Evolutionary conservation across 352 stramenopile genomes (phyloP).

Genomic region (Phytopythium vexans): DNA sequence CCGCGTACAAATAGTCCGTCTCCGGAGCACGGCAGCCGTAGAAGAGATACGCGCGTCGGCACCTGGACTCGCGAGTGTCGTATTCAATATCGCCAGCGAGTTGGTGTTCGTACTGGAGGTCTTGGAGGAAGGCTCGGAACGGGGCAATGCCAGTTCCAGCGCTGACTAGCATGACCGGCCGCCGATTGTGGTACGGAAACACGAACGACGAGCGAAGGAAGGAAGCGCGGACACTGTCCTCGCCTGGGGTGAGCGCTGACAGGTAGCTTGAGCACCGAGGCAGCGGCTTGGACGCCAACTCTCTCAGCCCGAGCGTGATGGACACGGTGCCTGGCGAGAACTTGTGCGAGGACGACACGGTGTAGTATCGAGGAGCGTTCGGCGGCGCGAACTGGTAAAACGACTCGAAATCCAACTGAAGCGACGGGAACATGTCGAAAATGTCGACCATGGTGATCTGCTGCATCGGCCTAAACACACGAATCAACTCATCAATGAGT

Average conservation of each 20-base stretch:
- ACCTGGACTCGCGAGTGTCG: conserved; percentile 4
- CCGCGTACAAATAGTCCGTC: conserved; percentile 68
- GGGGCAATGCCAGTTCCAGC: conserved; percentile 79
- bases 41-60: conserved; percentile 62
- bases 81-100: neutral
- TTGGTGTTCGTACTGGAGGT: conserved; percentile 54
- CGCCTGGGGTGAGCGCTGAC: conserved; percentile 33
- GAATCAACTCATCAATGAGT: neutral
- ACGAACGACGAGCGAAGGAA: conserved; percentile 79
- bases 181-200: conserved; percentile 55
- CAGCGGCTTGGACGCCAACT: conserved; percentile 44
- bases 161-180: conserved; percentile 73
- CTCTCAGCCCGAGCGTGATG: conserved; percentile 69
- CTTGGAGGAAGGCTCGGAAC: conserved; percentile 78
- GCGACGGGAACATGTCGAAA: conserved; percentile 62
- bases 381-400: conserved; percentile 69
- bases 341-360: conserved; percentile 73
- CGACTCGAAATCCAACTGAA: conserved; percentile 53
- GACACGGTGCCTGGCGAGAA: conserved; percentile 52
- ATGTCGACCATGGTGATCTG: conserved; percentile 59
- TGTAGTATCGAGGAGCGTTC: conserved; percentile 79
- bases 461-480: conserved; percentile 18
- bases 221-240: conserved; percentile 46
- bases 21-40: conserved; percentile 64
- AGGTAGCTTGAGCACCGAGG: conserved; percentile 79